Evolutionary conservation across 2,329 filamentous ascomycete species (phyloP), one percentile per base, ranked within the genome.

Genomic region (Sclerotinia spermophila): DNA sequence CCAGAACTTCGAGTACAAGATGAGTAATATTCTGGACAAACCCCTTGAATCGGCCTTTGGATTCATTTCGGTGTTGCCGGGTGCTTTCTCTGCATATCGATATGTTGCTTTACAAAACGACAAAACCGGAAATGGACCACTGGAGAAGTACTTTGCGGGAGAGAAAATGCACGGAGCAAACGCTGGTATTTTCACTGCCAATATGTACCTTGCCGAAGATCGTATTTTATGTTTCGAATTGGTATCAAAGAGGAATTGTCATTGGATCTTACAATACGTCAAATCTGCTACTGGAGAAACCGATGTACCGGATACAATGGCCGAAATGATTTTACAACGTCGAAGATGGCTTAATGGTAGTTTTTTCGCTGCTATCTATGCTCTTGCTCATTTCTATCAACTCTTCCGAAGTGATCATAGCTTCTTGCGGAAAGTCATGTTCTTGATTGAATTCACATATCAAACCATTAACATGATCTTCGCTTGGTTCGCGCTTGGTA

Each of bases 1-100:
- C 61, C 96, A 99, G 78, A 99, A 99, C 80, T 99, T 99, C 75
- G 96, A 99, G 84, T 99, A 99, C 85, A 99, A 99, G 82, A 97
- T 99, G 93, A 97, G 93, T 55, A 99, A 99, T 77, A 99, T 99
- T 77, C 85, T 99, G 42, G 96, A 99, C 80, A 99, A 99, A 81
- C 96, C 96, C 0, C 84, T 99, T 3, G 96, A 99, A 80, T 97
- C 93, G 0, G 95, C 97, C 0, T 99, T 99, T 80, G 96, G 96
- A 2, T 99, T 98, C 79, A 99, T 99, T 76, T 98, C 95, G 7
- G 96, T 99, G 76, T 83, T 99, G 74, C 96, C 96, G 0, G 96
- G 96, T 81, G 96, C 96, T 0, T 86, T 99, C 66, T 97, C 93
- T 79, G 96, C 96, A 1, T 99, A 99, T 80, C 89, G 96, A 55